Percentiles rank a stretch among this genome's conserved stretches.
phyloP scores from a whole-genome alignment of 441 rosid genomes.

The Euphorbia corollata region DNA sequence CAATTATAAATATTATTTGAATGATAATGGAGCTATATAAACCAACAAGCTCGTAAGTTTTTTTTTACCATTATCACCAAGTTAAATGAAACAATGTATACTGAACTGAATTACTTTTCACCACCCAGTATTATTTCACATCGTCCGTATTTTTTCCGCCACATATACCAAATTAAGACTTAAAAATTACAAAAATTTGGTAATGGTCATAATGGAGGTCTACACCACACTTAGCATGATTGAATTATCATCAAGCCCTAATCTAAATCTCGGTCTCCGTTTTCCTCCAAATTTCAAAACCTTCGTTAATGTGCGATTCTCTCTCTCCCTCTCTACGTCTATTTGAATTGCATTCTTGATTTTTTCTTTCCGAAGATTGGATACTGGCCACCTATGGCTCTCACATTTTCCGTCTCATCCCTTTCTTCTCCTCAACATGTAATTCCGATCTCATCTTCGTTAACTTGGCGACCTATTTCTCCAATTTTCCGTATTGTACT shows the following conservation, averaged over 20 bases:
- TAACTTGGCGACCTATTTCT: conserved; percentile 7
- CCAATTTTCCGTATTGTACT: conserved; percentile 14
- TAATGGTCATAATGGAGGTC: too few species aligned
- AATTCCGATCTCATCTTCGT: not conserved
- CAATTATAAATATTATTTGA: too few species aligned
- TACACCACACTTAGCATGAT: too few species aligned
- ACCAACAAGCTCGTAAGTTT: too few species aligned
- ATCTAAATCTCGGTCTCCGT: not conserved
- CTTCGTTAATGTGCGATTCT: not conserved
- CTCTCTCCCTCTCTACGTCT: not conserved
- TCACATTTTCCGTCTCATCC: conserved; percentile 20
- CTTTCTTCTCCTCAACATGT: conserved; percentile 3
- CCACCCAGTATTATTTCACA: too few species aligned
- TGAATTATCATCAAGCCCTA: not conserved
- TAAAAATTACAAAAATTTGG: too few species aligned
- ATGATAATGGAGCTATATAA: too few species aligned
- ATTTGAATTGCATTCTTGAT: not conserved
- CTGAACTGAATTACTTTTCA: too few species aligned
- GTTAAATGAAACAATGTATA: too few species aligned
- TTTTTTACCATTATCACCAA: too few species aligned
- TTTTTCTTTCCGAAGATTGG: not conserved
- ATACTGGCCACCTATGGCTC: conserved; percentile 6
- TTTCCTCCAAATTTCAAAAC: conserved; percentile 5
- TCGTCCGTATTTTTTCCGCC: too few species aligned
- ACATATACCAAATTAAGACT: too few species aligned